Evolutionary conservation across 1,284 basidiomycete species (phyloP), one percentile per base, ranked within the genome.

Genomic region (Heterobasidion irregulare): DNA sequence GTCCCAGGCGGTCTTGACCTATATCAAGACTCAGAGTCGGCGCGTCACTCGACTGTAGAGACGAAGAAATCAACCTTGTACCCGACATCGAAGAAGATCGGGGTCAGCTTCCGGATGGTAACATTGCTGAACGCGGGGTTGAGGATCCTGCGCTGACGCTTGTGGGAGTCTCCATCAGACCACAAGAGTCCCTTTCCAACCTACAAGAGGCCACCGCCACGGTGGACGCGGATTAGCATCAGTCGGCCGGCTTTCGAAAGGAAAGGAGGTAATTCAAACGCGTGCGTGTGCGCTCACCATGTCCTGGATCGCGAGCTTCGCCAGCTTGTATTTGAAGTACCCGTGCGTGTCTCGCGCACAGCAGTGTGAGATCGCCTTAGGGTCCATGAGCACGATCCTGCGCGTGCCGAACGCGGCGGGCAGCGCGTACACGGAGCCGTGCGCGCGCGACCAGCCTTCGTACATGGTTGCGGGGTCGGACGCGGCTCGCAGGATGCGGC

Each of bases 31-130:
- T 5, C 26, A 26, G 26, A 26, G 26, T 26, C 26, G 6, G 4
- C 26, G 26, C 4, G 26, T 26, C 26, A 26, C 26, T 26, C 4
- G 26, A 6, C 6, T 0, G 26, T 26, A 26, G 26, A 26, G 26
- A 26, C 26, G 26, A 26, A 26, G 26, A 26, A 6, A 26, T 26
- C 26, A 19, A 80, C 81, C 74, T 83, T 83, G 63, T 77, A 72
- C 0, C 66, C 70, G 0, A 73, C 73, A 54, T 83, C 72, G 47
- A 64, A 74, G 61, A 75, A 75, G 1, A 74, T 61, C 0, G 66
- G 57, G 0, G 67, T 70, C 7, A 75, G 52, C 18, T 63, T 62
- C 5, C 71, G 66, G 46, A 75, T 72, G 2, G 72, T 72, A 5
- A 68, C 63, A 50, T 71, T 71, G 58, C 72, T 74, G 61, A 76